Evolutionary conservation across 352 stramenopile species (phyloP), one percentile per base, ranked within the genome.

Genomic region (Globisporangium nunn): DNA sequence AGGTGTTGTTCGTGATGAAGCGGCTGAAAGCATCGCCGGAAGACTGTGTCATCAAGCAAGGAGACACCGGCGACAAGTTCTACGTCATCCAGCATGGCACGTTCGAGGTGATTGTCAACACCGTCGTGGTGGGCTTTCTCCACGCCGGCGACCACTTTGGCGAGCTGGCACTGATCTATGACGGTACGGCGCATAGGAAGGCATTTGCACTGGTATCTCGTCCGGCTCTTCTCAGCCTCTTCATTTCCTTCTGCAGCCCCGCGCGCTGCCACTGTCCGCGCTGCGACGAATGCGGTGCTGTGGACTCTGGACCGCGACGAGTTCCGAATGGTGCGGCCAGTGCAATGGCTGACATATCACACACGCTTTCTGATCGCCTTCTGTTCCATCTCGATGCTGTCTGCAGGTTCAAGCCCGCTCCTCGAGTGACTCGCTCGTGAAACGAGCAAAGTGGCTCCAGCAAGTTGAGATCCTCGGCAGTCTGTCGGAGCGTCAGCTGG

Each of bases 31-130:
- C 86, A 2, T 63, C 74, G 2, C 59, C 67, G 0, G 88, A 87
- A 35, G 79, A 98, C 28, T 74, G 83, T 4, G 94, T 98, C 47
- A 98, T 98, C 59, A 91, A 83, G 51, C 91, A 98, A 63, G 90
- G 92, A 11, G 89, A 96, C 58, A 70, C 86, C 0, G 95, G 93
- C 46, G 87, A 98, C 67, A 75, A 93, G 61, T 98, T 98, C 54
- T 98, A 97, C 72, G 78, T 91, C 40, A 64, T 91, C 35, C 76
- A 91, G 52, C 58, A 54, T 4, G 80, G 80, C 6, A 81, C 66
- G 8, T 74, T 87, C 4, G 80, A 91, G 45, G 78, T 87, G 15
- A 75, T 84, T n/a, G 80, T 91, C 50, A 91, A 91, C 60, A 59
- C 54, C 4, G 58, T 66, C 15, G 66, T 79, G 15, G 75, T 91